phyloP scores from a whole-genome alignment of 106 monocot species.

The Phalaenopsis equestris region DNA sequence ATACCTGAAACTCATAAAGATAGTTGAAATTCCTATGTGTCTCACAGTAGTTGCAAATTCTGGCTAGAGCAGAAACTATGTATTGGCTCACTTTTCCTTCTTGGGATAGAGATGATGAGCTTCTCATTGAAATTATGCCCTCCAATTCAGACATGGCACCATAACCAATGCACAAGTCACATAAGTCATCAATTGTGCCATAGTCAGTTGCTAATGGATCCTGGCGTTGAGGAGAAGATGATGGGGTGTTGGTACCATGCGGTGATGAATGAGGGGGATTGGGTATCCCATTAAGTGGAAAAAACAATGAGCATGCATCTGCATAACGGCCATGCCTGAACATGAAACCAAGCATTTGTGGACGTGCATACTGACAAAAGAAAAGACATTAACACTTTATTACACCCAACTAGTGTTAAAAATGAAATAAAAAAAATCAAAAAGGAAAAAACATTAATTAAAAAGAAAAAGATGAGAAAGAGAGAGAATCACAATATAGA shows the following conservation, averaged over 20 bases:
- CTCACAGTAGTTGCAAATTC: constrained; percentile 92
- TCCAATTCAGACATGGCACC: constrained; percentile 71
- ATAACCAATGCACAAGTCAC: constrained; percentile 76
- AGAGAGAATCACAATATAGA: neutral
- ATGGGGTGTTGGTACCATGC: constrained; percentile 23
- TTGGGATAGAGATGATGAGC: constrained; percentile 24
- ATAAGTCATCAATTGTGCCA: constrained; percentile 91
- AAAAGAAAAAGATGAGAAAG: neutral
- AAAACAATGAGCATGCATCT: constrained; percentile 87
- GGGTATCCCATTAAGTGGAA: constrained; percentile 55
- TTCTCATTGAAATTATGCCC: constrained; percentile 42
- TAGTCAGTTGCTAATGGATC: constrained; percentile 87
- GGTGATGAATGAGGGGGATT: constrained; percentile 26
- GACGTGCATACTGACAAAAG: constrained; percentile 66
- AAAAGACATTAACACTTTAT: neutral
- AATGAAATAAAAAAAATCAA: neutral
- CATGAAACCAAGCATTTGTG: constrained; percentile 83
- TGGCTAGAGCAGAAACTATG: constrained; percentile 43
- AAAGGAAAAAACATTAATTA: neutral
- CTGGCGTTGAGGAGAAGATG: constrained; percentile 42
- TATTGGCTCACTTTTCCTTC: constrained; percentile 46
- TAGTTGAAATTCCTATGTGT: constrained; percentile 85
- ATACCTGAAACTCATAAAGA: constrained; percentile 88
- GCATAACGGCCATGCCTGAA: constrained; percentile 84
- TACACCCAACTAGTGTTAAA: neutral